phyloP scores from a whole-genome alignment of 2,329 filamentous ascomycete genomes.

The Colletotrichum camelliae region DNA sequence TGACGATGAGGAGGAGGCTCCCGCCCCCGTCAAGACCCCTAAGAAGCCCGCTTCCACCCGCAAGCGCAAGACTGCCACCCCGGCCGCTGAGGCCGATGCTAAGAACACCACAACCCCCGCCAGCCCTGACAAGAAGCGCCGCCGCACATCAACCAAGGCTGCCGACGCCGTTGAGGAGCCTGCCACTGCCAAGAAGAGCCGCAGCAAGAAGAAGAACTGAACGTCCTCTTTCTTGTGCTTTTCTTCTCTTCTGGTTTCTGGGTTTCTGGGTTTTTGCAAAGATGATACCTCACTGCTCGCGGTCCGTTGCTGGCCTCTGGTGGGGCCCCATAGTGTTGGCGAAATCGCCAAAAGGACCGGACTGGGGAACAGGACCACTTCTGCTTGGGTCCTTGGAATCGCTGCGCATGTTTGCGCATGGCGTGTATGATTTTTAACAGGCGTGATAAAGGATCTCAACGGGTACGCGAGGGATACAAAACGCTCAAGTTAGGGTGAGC shows the following conservation, averaged over 20 bases:
- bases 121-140: conserved; percentile 69
- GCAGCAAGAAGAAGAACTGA: conserved; percentile 22
- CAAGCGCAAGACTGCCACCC: conserved; percentile 61
- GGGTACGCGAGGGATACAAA: conserved; percentile 16
- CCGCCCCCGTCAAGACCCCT: conserved; percentile 58
- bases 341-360: neutral
- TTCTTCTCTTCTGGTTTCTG: conserved; percentile 8
- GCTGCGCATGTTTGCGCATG: neutral
- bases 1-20: conserved; percentile 45
- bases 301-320: neutral
- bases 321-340: neutral
- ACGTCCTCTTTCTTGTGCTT: conserved; percentile 1
- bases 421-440: conserved; percentile 19
- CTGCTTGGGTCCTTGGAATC: neutral
- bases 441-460: conserved; percentile 10
- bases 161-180: conserved; percentile 47
- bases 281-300: conserved; percentile 23
- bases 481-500: neutral
- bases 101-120: conserved; percentile 47
- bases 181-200: conserved; percentile 63
- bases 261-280: conserved; percentile 23
- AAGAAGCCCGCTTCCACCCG: conserved; percentile 58
- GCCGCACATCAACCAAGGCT: conserved; percentile 61
- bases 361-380: neutral
- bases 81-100: conserved; percentile 45